A percentile compares a stretch with the other conserved stretches of the same genome.
Conservation (phyloP, 1,284 basidiomycete genomes). For the Sporisorium sorghi region DNA sequence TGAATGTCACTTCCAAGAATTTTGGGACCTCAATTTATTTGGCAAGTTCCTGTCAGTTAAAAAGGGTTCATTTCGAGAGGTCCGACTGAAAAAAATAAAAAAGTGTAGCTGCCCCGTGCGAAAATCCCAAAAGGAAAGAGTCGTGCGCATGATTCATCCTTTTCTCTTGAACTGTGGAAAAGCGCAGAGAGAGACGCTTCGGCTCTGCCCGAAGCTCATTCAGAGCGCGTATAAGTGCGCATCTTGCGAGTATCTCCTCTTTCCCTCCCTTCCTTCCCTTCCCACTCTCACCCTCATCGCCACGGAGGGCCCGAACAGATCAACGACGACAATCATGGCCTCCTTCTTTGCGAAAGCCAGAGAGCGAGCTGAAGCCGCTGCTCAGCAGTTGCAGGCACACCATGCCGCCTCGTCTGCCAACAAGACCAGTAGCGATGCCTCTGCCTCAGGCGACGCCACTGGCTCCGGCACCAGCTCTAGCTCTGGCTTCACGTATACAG, state of each 20-base stretch:
- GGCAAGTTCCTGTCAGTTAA: no score
- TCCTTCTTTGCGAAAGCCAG: slow-evolving; percentile 60
- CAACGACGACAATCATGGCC: slow-evolving; percentile 31
- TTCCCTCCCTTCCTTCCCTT: background rate
- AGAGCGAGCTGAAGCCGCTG: slow-evolving; percentile 61
- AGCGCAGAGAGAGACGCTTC: background rate
- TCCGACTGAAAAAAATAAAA: no score
- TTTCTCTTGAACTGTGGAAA: background rate
- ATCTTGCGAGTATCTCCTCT: background rate
- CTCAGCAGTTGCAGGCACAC: slow-evolving; percentile 54
- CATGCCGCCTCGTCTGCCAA: slow-evolving; percentile 29
- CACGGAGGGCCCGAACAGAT: background rate
- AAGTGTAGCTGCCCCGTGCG: background rate
- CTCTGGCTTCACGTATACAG: slow-evolving; percentile 54
- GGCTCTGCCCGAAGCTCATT: background rate
- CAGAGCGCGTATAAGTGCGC: background rate
- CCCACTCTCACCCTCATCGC: background rate
- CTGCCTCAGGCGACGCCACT: slow-evolving; percentile 11
- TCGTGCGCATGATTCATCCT: slow-evolving; percentile 1
- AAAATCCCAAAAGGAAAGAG: background rate
- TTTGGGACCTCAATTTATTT: no score
- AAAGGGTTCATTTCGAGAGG: no score
- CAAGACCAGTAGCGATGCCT: slow-evolving; percentile 13
- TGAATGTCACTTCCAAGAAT: no score
- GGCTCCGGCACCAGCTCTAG: slow-evolving; percentile 17